Evolutionary conservation across 2,329 filamentous ascomycete species (phyloP).

Genomic region (Aspergillus udagawae): DNA sequence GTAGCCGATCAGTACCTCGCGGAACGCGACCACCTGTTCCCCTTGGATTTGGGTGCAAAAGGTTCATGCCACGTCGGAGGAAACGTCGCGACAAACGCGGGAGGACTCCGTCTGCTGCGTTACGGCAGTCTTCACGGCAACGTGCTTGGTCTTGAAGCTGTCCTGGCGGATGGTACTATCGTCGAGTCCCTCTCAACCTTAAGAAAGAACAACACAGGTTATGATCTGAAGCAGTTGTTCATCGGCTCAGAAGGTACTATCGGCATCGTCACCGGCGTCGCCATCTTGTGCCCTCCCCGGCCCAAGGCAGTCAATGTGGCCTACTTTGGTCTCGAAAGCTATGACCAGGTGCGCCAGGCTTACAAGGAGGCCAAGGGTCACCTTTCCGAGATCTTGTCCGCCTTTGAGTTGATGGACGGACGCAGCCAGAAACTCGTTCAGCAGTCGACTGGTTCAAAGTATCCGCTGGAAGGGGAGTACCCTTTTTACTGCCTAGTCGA

Average conservation of each 20-base stretch:
- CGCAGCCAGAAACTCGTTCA: constrained; percentile 74
- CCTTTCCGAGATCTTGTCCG: constrained; percentile 90
- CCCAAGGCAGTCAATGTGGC: constrained; percentile 90
- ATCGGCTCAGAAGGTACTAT: constrained; percentile 94
- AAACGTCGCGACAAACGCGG: constrained; percentile 93
- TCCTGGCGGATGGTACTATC: constrained; percentile 88
- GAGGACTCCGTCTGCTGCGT: constrained; percentile 79
- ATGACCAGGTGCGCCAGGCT: constrained; percentile 79
- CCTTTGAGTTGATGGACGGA: constrained; percentile 95
- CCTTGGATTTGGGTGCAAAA: constrained; percentile 94
- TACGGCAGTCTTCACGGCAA: constrained; percentile 94
- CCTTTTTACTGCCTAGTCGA: constrained; percentile 97
- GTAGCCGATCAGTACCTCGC: constrained; percentile 81
- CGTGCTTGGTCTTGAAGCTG: constrained; percentile 87
- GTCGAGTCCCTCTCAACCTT: constrained; percentile 83
- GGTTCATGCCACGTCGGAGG: constrained; percentile 95
- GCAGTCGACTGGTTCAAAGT: constrained; percentile 68
- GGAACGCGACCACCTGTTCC: constrained; percentile 83
- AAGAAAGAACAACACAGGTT: constrained; percentile 98
- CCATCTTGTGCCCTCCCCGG: constrained; percentile 82
- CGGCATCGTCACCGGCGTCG: constrained; percentile 86
- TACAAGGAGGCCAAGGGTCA: constrained; percentile 87
- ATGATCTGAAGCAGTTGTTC: constrained; percentile 94
- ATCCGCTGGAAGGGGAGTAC: constrained; percentile 76
- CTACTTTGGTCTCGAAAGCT: constrained; percentile 86